Evolutionary conservation across 768 basidiomycete species (phyloP).

Genomic region (Artomyces pyxidatus): DNA sequence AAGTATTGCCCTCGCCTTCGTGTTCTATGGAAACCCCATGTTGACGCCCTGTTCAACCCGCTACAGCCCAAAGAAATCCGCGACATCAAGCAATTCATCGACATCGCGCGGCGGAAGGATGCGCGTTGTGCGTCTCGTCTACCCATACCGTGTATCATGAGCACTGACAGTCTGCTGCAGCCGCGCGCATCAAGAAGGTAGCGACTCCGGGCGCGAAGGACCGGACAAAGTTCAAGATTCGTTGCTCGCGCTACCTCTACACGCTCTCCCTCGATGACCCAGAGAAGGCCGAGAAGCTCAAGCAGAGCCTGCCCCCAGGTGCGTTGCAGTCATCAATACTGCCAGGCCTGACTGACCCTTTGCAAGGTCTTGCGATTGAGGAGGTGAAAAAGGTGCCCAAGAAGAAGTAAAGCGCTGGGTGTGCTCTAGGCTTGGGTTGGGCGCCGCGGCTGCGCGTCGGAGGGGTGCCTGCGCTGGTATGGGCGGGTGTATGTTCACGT

Average conservation of each 20-base stretch:
- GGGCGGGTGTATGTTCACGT: conserved; percentile 5
- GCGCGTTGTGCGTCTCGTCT: conserved; percentile 68
- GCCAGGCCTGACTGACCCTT: neutral
- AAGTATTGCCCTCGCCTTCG: neutral
- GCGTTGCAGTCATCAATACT: conserved; percentile 24
- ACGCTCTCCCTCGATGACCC: conserved; percentile 93
- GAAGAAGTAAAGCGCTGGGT: conserved; percentile 48
- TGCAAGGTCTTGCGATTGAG: conserved; percentile 57
- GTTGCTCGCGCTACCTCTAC: conserved; percentile 95
- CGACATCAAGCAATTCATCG: conserved; percentile 98
- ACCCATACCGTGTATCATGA: neutral
- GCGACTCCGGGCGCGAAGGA: conserved; percentile 61
- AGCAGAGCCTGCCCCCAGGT: conserved; percentile 94
- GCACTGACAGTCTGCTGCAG: conserved; percentile 41
- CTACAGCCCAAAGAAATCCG: conserved; percentile 90
- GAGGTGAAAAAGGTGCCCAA: conserved; percentile 64
- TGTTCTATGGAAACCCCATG: neutral
- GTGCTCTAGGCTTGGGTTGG: conserved; percentile 1
- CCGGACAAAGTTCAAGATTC: conserved; percentile 96
- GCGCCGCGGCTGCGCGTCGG: neutral
- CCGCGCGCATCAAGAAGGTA: conserved; percentile 97
- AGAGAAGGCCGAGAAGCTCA: conserved; percentile 97
- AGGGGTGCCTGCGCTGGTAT: neutral
- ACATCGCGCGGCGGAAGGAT: conserved; percentile 95
- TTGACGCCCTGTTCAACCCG: neutral